phyloP scores from a whole-genome alignment of 176 grass and related monocot genomes.

The Olyra latifolia region DNA sequence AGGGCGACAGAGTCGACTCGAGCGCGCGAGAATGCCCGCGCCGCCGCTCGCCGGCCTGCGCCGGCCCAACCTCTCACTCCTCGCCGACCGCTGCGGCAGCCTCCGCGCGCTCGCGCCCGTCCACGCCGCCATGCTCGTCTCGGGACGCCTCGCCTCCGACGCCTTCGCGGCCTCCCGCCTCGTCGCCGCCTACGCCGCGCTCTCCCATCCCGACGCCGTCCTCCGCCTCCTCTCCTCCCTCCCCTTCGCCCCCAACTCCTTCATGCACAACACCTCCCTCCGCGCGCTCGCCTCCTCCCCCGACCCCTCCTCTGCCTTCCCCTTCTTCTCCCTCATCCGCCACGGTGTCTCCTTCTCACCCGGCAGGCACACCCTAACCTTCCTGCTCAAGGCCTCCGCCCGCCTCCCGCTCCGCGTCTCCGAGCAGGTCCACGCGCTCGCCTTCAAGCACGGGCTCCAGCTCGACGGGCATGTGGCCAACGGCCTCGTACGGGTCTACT shows the following conservation, averaged over 20 bases:
- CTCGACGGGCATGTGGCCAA: conserved; percentile 46
- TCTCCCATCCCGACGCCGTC: conserved; percentile 27
- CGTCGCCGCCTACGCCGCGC: conserved; percentile 32
- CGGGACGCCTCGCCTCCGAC: conserved; percentile 40
- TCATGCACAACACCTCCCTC: conserved; percentile 52
- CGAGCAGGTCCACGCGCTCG: conserved; percentile 44
- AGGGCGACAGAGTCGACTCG: not conserved
- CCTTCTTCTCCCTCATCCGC: conserved; percentile 18
- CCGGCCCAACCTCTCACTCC: conserved; percentile 40
- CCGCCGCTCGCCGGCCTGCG: not conserved
- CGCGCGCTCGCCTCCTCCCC: conserved; percentile 34
- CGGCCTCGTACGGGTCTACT: conserved; percentile 43
- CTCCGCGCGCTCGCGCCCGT: conserved; percentile 21
- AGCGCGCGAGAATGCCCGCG: not conserved
- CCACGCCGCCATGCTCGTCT: conserved; percentile 55
- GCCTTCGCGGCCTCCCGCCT: conserved; percentile 48
- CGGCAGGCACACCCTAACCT: conserved; percentile 48
- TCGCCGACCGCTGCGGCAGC: conserved; percentile 39
- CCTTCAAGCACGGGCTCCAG: conserved; percentile 27
- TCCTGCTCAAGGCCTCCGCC: conserved; percentile 52
- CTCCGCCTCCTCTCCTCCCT: conserved; percentile 35
- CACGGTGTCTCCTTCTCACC: not conserved
- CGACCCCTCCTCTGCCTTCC: conserved; percentile 31
- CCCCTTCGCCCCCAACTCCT: conserved; percentile 38
- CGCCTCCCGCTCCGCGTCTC: not conserved